Evolutionary conservation across 176 grass and related monocot genomes (phyloP), one percentile per base, ranked within the genome.

Genomic region (Dactylis glomerata): DNA sequence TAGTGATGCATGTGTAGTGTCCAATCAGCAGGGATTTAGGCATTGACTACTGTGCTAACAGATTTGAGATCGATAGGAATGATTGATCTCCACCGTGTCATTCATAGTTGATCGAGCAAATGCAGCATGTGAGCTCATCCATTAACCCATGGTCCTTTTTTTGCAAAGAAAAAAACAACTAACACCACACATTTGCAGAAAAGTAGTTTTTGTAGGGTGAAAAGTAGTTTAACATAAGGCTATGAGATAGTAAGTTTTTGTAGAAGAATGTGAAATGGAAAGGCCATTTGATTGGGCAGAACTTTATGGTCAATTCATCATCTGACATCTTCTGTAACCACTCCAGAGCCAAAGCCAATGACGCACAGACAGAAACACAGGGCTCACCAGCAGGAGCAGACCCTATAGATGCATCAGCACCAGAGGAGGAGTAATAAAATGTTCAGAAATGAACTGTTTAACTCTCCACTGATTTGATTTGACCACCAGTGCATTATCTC

Each of bases 221-320:
- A 72, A 73, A 46, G 41, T 45, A 45, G 13, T 62, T 73, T 45
- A 14, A 68, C 66, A 68, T 23, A 24, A 69, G 20, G 20, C 20
- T 41, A 69, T 4, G 34, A 40, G 37, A 1, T 5, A 42, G 47
- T 73, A 73, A 73, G 70, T 47, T 73, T 73, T 73, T 75, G 45
- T 78, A 56, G 36, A 64, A 44, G 50, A 72, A 22, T 33, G n/a
- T 32, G 20, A 28, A 20, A 15, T 80, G 56, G 24, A 38, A 66
- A 81, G 33, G 46, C 9, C 40, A 44, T 65, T 64, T 38, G 84
- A 83, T 82, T 38, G 54, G 80, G 54, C 28, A 79, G 0, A 56
- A 79, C 76, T 79, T 73, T 79, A 59, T 86, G 66, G 79, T 58
- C 79, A 45, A 78, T 86, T 56, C 28, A 74, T 90, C 84, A 42